Evolutionary conservation across 2,329 filamentous ascomycete genomes (phyloP).

Genomic region (Aureobasidium namibiae): DNA sequence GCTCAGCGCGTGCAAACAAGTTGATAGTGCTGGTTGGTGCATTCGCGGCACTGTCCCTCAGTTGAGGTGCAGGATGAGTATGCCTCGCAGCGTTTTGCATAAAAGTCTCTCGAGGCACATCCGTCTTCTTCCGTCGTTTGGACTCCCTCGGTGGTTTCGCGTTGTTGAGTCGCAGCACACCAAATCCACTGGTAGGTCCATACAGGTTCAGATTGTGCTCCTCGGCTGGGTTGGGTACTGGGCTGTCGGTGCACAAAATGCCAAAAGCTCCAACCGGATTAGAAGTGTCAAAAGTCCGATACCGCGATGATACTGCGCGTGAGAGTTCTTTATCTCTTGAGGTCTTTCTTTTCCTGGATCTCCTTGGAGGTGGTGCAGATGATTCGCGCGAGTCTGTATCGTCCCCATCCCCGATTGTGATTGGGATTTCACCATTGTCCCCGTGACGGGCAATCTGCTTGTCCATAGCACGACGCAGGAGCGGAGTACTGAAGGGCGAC

Average conservation of each 20-base stretch:
- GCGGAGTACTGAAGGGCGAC: not conserved
- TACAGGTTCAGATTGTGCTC: not conserved
- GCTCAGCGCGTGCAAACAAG: not conserved
- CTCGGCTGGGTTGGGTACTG: not conserved
- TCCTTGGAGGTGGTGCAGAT: not conserved
- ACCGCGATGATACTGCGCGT: not conserved
- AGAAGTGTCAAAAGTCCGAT: slow-evolving; percentile 7
- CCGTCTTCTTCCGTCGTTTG: not conserved
- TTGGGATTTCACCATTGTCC: not conserved
- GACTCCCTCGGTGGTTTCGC: not conserved
- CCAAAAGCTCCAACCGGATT: not conserved
- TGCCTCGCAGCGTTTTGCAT: not conserved
- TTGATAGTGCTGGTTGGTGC: not conserved
- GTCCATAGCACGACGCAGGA: slow-evolving; percentile 10
- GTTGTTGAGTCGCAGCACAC: not conserved
- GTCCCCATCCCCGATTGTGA: not conserved
- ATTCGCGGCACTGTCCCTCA: not conserved
- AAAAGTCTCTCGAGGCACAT: not conserved
- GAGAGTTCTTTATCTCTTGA: not conserved
- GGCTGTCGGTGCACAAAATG: not conserved
- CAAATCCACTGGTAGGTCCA: slow-evolving; percentile 7
- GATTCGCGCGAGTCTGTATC: slow-evolving; percentile 5
- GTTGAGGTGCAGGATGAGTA: not conserved
- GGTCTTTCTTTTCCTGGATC: not conserved
- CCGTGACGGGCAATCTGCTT: slow-evolving; percentile 5